Evolutionary conservation across 2,329 filamentous ascomycete genomes (phyloP).

Genomic region (Polychaeton citri): DNA sequence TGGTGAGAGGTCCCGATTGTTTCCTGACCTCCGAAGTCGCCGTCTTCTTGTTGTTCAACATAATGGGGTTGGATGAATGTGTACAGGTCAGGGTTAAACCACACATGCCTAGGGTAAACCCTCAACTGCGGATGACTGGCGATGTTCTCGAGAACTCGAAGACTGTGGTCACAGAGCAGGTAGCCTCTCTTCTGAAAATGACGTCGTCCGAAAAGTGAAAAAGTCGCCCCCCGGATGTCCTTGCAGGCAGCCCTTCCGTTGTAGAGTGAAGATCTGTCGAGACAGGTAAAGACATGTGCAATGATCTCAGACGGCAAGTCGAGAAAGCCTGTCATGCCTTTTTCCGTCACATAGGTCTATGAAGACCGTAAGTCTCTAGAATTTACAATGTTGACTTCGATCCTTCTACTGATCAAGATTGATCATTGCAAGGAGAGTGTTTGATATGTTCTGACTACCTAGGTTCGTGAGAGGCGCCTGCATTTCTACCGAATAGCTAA

Average conservation of each 20-base stretch:
- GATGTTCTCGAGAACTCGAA: constrained; percentile 12
- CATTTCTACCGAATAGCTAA: too few species aligned
- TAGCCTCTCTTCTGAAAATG: constrained; percentile 22
- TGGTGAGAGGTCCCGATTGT: neutral
- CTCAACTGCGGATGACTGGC: constrained; percentile 12
- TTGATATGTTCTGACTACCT: too few species aligned
- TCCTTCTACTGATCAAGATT: too few species aligned
- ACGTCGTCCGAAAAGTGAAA: constrained; percentile 14
- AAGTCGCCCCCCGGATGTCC: constrained; percentile 12
- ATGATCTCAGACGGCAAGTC: constrained; percentile 17
- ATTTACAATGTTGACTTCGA: too few species aligned
- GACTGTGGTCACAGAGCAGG: constrained; percentile 13
- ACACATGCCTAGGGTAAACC: constrained; percentile 17
- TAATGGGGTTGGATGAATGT: too few species aligned
- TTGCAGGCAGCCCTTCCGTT: constrained; percentile 9
- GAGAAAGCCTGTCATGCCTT: constrained; percentile 5
- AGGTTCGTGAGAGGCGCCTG: too few species aligned
- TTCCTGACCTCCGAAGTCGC: neutral
- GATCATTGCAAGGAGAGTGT: too few species aligned
- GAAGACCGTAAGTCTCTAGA: too few species aligned
- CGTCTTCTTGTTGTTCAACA: neutral
- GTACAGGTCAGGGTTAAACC: constrained; percentile 21
- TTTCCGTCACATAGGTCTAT: too few species aligned
- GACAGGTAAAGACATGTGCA: constrained; percentile 9
- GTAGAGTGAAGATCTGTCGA: constrained; percentile 12